phyloP scores from a whole-genome alignment of 2,329 filamentous ascomycete species.

The Pseudogymnoascus sp. region DNA sequence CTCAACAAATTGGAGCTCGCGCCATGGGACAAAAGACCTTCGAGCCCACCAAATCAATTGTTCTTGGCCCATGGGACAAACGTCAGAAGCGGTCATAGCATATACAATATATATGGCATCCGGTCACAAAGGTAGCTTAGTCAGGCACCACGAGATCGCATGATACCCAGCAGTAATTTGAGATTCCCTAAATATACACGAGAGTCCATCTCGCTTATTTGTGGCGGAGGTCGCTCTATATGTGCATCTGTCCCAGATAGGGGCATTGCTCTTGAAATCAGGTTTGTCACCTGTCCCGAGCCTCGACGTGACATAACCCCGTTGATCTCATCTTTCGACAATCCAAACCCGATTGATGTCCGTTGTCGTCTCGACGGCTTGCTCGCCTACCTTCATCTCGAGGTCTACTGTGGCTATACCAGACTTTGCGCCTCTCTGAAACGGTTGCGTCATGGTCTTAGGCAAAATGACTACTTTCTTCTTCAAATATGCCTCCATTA shows the following conservation, averaged over 20 bases:
- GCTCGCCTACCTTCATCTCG: neutral
- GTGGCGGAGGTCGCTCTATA: neutral
- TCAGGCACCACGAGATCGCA: neutral
- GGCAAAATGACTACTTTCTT: no score
- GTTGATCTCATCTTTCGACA: neutral
- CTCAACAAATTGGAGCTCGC: no score
- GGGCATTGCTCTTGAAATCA: neutral
- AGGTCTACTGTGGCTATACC: neutral
- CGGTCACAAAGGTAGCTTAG: neutral
- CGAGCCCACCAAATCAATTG: no score
- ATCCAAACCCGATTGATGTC: neutral
- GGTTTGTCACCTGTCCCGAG: neutral
- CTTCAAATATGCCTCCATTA: no score
- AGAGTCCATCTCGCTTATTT: neutral
- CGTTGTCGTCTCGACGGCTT: neutral
- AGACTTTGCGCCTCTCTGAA: no score
- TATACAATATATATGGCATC: neutral
- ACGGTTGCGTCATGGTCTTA: no score
- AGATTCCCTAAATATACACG: neutral
- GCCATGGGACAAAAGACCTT: no score
- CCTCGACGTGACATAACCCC: neutral
- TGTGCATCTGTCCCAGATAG: neutral
- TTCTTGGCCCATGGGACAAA: no score
- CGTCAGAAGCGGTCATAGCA: no score
- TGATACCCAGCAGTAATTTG: neutral